These are phyloP conservation scores for Prillingera fragicola DNA, from an alignment of 1,284 basidiomycete genomes.

Conservation along the genomic window DNA sequence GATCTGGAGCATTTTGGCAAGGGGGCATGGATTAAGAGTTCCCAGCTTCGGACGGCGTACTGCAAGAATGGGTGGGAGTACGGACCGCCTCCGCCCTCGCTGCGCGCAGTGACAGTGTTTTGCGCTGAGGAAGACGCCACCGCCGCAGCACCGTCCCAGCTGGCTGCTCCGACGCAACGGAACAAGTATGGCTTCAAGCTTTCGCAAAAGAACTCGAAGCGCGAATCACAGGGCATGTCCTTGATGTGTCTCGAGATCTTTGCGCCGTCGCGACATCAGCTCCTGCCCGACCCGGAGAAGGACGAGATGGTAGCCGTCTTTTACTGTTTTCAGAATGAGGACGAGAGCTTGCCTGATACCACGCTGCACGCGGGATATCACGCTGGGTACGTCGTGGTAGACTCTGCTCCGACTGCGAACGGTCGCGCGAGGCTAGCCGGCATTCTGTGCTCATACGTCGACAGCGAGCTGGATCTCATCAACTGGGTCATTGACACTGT, in stretches of 20 bases:
- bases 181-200: conserved; percentile 64
- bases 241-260: conserved; percentile 78
- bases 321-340: conserved; percentile 61
- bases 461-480: conserved; percentile 74
- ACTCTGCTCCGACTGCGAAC: conserved; percentile 25
- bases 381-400: conserved; percentile 61
- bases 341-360: conserved; percentile 49
- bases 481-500: conserved; percentile 74
- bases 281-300: conserved; percentile 64
- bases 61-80: conserved; percentile 66
- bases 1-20: background rate
- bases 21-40: conserved; percentile 32
- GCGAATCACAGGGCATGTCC: conserved; percentile 72
- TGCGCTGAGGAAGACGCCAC: conserved; percentile 52
- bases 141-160: conserved; percentile 50
- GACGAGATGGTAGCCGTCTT: conserved; percentile 70
- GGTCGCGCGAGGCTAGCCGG: conserved; percentile 37
- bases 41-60: conserved; percentile 1
- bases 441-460: conserved; percentile 56
- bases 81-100: conserved; percentile 59
- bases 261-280: conserved; percentile 49
- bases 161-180: conserved; percentile 68
- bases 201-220: conserved; percentile 52
- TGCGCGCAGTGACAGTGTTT: conserved; percentile 43
- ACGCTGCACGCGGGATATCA: conserved; percentile 47